These are phyloP conservation scores for Penicillium coffeae DNA, from an alignment of 495 filamentous ascomycete species.

Conservation along the genomic window DNA sequence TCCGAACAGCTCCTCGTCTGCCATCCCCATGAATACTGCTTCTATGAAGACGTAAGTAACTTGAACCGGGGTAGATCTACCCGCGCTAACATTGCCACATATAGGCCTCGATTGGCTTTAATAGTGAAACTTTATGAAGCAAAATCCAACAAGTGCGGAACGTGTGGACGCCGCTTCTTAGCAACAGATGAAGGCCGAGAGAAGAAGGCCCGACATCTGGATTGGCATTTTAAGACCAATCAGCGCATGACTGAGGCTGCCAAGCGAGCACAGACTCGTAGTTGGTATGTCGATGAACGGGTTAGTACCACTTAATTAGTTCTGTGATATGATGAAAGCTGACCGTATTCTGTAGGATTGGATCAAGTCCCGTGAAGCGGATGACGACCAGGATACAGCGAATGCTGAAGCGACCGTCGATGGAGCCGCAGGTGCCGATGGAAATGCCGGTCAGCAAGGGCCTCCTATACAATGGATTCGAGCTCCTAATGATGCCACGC, in stretches of 20 bases:
- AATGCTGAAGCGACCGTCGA: constrained; percentile 38
- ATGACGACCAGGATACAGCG: constrained; percentile 54
- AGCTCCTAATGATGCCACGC: constrained; percentile 71
- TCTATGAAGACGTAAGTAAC: constrained; percentile 78
- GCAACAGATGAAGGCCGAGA: constrained; percentile 71
- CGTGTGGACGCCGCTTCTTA: constrained; percentile 84
- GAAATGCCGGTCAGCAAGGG: constrained; percentile 46
- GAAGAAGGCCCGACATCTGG: constrained; percentile 88
- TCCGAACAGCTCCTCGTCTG: constrained; percentile 41
- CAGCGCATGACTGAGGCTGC: constrained; percentile 79
- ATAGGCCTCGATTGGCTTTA: constrained; percentile 70
- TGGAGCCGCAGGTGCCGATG: constrained; percentile 29
- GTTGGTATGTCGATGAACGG: constrained; percentile 90
- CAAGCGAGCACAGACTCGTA: constrained; percentile 78
- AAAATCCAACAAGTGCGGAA: constrained; percentile 78
- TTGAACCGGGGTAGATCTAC: background rate
- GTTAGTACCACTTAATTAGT: constrained; percentile 54
- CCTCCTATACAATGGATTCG: constrained; percentile 71
- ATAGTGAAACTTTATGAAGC: constrained; percentile 71
- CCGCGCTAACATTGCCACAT: constrained; percentile 25
- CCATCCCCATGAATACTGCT: constrained; percentile 64
- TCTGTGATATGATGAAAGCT: constrained; percentile 6
- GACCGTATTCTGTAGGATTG: constrained; percentile 58
- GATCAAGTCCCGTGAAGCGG: constrained; percentile 75
- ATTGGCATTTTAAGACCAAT: constrained; percentile 97